These are phyloP conservation scores for Novakomyces olei DNA, from an alignment of 805 yeast genomes.

Conservation along the genomic window DNA sequence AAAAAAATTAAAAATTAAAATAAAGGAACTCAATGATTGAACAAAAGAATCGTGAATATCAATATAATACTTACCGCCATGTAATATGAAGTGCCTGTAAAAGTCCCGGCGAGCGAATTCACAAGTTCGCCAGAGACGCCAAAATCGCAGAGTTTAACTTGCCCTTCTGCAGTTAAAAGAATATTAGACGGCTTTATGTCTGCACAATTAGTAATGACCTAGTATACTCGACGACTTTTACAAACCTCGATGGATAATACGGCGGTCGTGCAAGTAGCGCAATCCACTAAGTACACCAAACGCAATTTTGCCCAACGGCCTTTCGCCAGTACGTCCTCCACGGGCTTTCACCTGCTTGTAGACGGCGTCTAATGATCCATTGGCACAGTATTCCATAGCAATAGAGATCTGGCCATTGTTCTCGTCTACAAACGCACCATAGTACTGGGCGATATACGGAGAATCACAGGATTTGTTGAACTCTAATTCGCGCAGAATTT, in stretches of 20 bases:
- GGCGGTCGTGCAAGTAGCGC: slow-evolving; percentile 66
- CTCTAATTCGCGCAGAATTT: slow-evolving; percentile 73
- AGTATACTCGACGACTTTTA: neutral
- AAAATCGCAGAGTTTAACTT: slow-evolving; percentile 84
- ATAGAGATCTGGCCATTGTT: slow-evolving; percentile 64
- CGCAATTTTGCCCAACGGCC: slow-evolving; percentile 76
- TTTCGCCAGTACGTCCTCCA: slow-evolving; percentile 79
- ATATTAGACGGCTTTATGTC: slow-evolving; percentile 89
- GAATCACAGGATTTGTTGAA: slow-evolving; percentile 66
- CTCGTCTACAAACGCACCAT: slow-evolving; percentile 73
- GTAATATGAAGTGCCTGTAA: slow-evolving; percentile 90
- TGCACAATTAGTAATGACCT: neutral
- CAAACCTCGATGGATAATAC: slow-evolving; percentile 62
- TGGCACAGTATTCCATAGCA: slow-evolving; percentile 96
- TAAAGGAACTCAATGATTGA: neutral
- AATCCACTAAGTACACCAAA: slow-evolving; percentile 67
- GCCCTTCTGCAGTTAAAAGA: slow-evolving; percentile 48
- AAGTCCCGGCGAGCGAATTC: slow-evolving; percentile 83
- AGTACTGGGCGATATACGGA: slow-evolving; percentile 71
- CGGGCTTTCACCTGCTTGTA: slow-evolving; percentile 50
- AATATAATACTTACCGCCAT: slow-evolving; percentile 38
- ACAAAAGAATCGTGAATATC: neutral
- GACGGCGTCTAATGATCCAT: slow-evolving; percentile 74
- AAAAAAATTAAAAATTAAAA: neutral
- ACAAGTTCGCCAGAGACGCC: slow-evolving; percentile 83